Evolutionary conservation across 2,329 filamentous ascomycete species (phyloP), one percentile per base, ranked within the genome.

Genomic region (Fusarium sp.): DNA sequence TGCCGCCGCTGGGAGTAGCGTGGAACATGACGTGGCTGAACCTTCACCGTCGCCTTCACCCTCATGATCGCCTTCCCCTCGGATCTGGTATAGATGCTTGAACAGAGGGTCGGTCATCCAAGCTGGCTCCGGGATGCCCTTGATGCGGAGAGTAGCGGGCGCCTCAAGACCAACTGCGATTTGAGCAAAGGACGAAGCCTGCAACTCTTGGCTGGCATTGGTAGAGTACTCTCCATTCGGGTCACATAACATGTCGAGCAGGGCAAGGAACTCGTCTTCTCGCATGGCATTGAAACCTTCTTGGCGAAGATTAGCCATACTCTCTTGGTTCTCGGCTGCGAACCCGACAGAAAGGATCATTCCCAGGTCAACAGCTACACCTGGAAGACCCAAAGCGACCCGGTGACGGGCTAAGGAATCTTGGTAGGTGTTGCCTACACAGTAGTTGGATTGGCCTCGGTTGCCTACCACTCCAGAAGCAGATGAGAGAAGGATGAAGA

Each of bases 401-500:
- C 66, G 41, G n/a, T 63, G 42, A 7, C 58, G 58, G 9, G 63
- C 57, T 7, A 70, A 18, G 13, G 64, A 39, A 44, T 70, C 64
- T 14, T 63, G 67, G 39, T 58, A 63, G 22, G 67, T 68, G 74
- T 88, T 88, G 36, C 83, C 87, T 0, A 86, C 85, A 6, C 84
- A 82, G 75, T 90, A 90, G 7, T 87, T 86, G 10, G 87, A 85
- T 69, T 90, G 87, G 0, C 85, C 85, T 51, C 82, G 82, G 77
- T 87, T 86, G 2, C 87, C 87, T 20, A 89, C 86, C 5, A 86
- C 81, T n/a, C 87, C 84, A 6, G 86, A 84, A 1, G 85, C 83
- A 7, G 87, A 87, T 0, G 88, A 90, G n/a, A 88, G 84, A 33
- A 85, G 82, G 31, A 88, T 80, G 78, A 90, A 90, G 80, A 90